Evolutionary conservation across 129 eudicot genomes (phyloP).

Genomic region (Dittrichia graveolens): DNA sequence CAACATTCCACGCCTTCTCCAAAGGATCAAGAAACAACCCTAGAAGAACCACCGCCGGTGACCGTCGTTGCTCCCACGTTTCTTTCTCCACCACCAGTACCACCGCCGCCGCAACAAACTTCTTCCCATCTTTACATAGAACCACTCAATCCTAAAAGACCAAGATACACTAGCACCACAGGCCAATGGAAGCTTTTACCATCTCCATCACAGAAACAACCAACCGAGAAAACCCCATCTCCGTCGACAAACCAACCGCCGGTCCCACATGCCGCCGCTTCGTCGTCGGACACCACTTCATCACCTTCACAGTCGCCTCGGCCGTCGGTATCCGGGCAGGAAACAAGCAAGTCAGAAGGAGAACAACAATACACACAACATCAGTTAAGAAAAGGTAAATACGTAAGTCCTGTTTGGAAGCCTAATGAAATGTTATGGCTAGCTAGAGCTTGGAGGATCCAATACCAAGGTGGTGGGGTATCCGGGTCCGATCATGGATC

Average conservation of each 20-base stretch:
- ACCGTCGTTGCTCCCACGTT: conserved; percentile 31
- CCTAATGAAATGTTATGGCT: conserved; percentile 78
- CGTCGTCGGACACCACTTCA: conserved; percentile 55
- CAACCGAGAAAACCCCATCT: conserved; percentile 39
- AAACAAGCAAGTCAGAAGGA: conserved; percentile 34
- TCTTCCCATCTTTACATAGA: conserved; percentile 36
- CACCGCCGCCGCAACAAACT: conserved; percentile 22
- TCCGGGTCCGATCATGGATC: conserved; percentile 29
- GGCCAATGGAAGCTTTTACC: conserved; percentile 74
- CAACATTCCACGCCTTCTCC: conserved; percentile 49
- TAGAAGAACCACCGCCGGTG: conserved; percentile 27
- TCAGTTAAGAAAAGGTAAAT: conserved; percentile 72
- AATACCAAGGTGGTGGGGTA: conserved; percentile 53
- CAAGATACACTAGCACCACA: conserved; percentile 51
- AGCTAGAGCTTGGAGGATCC: conserved; percentile 76
- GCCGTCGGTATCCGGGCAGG: conserved; percentile 48
- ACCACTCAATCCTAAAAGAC: conserved; percentile 48
- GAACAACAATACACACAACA: conserved; percentile 42
- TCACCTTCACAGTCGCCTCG: conserved; percentile 53
- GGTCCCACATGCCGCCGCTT: conserved; percentile 22
- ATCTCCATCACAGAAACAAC: conserved; percentile 46
- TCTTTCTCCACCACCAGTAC: conserved; percentile 42
- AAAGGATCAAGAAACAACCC: conserved; percentile 50
- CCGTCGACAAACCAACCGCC: conserved; percentile 35
- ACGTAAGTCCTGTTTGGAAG: conserved; percentile 85